Conservation (phyloP, 805 yeast species). For the Yarrowia sp. region DNA sequence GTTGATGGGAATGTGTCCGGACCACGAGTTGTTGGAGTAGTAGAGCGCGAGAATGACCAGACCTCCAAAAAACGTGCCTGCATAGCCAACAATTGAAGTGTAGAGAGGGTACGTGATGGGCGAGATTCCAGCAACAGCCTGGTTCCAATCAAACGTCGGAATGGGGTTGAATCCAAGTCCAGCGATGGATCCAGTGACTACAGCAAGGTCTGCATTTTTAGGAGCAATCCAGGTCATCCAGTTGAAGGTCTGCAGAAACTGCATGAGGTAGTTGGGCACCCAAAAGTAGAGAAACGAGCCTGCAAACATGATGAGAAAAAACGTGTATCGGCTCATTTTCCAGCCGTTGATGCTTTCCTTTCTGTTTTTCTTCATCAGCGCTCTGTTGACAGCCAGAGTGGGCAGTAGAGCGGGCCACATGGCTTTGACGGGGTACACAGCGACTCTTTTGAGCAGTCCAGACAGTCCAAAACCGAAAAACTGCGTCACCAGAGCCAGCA, state of each 20-base stretch:
- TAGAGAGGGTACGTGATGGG: background rate
- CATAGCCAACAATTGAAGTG: background rate
- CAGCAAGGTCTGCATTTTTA: background rate
- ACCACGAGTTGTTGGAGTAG: background rate
- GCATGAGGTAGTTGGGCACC: background rate
- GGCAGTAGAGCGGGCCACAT: background rate
- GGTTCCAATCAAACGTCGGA: background rate
- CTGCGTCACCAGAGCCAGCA: background rate
- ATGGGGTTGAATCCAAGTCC: background rate
- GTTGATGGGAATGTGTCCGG: background rate
- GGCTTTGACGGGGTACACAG: background rate
- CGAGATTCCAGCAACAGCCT: background rate
- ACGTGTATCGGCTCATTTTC: background rate
- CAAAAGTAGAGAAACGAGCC: background rate
- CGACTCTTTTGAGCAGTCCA: background rate
- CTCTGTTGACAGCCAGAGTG: background rate
- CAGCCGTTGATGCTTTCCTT: background rate
- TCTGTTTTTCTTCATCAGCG: background rate
- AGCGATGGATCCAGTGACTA: background rate
- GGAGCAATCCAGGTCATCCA: background rate
- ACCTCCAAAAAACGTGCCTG: background rate
- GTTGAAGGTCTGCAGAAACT: background rate
- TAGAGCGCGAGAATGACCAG: background rate
- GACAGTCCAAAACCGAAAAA: background rate
- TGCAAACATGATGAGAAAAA: background rate